Base-by-base conservation (phyloP, 73 alveolate genomes). In the Tetrahymena thermophila region DNA sequence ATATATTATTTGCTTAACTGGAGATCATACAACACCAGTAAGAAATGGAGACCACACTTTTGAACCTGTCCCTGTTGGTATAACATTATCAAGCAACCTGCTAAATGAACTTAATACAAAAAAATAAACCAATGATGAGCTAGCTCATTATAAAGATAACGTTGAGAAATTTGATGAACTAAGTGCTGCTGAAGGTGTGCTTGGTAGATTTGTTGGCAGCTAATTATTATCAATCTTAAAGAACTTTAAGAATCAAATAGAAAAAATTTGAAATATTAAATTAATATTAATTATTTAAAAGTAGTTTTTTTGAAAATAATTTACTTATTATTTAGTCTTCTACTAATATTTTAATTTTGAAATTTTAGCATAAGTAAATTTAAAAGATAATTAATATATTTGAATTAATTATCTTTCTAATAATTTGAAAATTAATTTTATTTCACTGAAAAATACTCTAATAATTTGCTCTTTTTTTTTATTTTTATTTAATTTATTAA, bases 21-120 rank as follows among this genome's bases (percentile, higher is more conserved):
- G 99, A 38, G 99, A 98, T 96, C 99, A 98, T 95, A 97, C 99
- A 7, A 98, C 99, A 19, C 98, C 98, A 23, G 94, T 57, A 35
- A 84, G 93, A 93, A 95, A 96, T 84, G 99, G 99, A 10, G 99
- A 98, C 94, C 99, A 98, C 94, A 97, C 99, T 21, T 97, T 89
- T 93, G 98, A 98, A 94, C 98, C 98, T 21, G 99, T 98, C 1
- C 99, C 99, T 23, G 97, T 98, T 55, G 96, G 96, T 25, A 31
- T 97, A n/a, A 42, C 96, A 21, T 42, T 71, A 85, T 34, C 94
- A 35, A 96, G 95, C 38, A 97, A 93, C 56, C 84, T 71, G 17
- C 89, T 71, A 23, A 14, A 71, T 25, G 35, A 71, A 71, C 11
- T 71, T 0, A 31, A 31, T 28, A 71, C 37, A 0, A 71, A 71